phyloP scores from a whole-genome alignment of 345 rosid genomes.

The Eucalyptus polybractea region DNA sequence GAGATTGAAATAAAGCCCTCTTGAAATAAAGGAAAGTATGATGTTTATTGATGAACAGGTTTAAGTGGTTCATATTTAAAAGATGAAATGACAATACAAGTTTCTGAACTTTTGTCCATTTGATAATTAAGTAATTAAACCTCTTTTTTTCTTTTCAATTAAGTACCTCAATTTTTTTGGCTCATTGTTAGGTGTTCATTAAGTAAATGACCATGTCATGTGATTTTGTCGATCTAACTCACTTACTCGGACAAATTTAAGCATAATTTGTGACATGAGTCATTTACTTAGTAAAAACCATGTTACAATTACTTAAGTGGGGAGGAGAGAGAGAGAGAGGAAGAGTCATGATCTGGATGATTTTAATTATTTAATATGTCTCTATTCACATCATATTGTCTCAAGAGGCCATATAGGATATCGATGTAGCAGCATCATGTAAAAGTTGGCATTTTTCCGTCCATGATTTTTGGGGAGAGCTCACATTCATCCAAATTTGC shows the following conservation, averaged over 20 bases:
- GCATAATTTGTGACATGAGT: neutral
- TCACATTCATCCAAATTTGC: neutral
- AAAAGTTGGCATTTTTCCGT: neutral
- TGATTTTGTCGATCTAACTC: neutral
- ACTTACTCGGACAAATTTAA: neutral
- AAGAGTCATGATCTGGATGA: neutral
- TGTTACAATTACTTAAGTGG: neutral
- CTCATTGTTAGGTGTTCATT: neutral
- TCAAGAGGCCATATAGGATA: too few relatives aligned
- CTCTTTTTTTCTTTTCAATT: neutral
- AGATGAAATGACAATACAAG: neutral
- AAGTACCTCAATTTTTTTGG: neutral
- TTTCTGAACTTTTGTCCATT: neutral
- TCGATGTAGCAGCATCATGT: neutral
- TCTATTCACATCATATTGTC: neutral
- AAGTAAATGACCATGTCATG: neutral
- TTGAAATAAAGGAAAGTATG: neutral
- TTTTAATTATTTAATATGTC: neutral
- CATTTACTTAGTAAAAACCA: neutral
- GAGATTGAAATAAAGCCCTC: neutral
- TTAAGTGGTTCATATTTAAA: neutral
- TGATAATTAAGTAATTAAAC: neutral
- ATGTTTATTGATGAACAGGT: neutral
- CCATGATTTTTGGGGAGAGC: neutral
- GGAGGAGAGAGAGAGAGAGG: neutral